Conservation (phyloP, 192 early-diverging fungal species). For the Dissophora ornata region DNA sequence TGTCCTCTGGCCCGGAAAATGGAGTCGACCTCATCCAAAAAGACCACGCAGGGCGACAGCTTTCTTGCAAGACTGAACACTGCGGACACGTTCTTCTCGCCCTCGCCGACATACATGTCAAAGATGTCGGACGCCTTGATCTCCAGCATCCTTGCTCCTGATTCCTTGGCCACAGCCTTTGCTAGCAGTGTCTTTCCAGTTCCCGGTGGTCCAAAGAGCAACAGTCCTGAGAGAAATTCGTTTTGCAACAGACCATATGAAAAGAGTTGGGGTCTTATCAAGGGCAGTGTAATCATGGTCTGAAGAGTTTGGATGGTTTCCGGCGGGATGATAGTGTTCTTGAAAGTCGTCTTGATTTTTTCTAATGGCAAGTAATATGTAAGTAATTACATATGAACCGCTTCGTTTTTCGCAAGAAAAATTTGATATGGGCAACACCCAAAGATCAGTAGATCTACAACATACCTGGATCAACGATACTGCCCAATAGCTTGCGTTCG, state of each 20-base stretch:
- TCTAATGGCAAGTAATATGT: conserved; percentile 44
- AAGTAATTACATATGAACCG: no score
- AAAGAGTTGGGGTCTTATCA: conserved; percentile 83
- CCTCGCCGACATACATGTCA: conserved; percentile 95
- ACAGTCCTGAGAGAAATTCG: conserved; percentile 77
- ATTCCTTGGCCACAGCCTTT: conserved; percentile 87
- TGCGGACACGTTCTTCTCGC: conserved; percentile 95
- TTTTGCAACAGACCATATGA: conserved; percentile 74
- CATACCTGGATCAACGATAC: conserved; percentile 84
- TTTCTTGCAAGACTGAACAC: conserved; percentile 94
- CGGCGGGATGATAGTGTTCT: conserved; percentile 78
- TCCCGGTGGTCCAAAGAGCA: conserved; percentile 89
- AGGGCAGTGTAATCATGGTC: conserved; percentile 82
- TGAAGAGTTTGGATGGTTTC: conserved; percentile 89
- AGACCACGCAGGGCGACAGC: conserved; percentile 95
- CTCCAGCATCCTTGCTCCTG: conserved; percentile 81
- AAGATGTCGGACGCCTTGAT: conserved; percentile 83
- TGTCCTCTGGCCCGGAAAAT: conserved; percentile 79
- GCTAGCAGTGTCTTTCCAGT: conserved; percentile 90
- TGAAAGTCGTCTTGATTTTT: conserved; percentile 69
- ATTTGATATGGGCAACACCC: no score
- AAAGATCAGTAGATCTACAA: no score
- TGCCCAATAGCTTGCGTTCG: conserved; percentile 80
- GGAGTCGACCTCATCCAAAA: conserved; percentile 96
- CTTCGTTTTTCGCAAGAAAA: no score